Conservation (phyloP, 192 early-diverging fungal genomes). For the Bifiguratus adelaidae region DNA sequence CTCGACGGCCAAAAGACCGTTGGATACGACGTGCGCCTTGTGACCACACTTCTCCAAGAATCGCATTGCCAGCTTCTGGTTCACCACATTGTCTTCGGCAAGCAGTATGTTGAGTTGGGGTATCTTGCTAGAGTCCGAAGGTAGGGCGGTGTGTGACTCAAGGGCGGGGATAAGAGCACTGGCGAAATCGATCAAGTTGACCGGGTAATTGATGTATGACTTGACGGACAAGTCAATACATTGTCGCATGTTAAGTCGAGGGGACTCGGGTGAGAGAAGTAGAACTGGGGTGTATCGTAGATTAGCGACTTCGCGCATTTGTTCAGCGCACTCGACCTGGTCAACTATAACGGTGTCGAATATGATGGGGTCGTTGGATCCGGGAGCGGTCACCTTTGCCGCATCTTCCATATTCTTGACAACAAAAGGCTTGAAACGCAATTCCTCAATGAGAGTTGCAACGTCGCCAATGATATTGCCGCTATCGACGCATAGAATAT, state of each 20-base stretch:
- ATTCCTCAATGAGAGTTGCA: constrained; percentile 31
- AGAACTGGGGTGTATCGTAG: constrained; percentile 71
- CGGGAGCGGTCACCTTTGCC: constrained; percentile 18
- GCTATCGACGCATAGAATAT: constrained; percentile 56
- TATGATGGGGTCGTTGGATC: constrained; percentile 17
- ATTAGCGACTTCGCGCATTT: constrained; percentile 44
- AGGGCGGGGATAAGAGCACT: constrained; percentile 63
- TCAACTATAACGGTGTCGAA: constrained; percentile 66
- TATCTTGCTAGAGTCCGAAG: constrained; percentile 47
- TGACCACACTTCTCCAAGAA: constrained; percentile 69
- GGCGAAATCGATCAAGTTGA: constrained; percentile 46
- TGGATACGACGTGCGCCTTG: constrained; percentile 63
- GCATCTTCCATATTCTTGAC: constrained; percentile 37
- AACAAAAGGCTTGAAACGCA: constrained; percentile 30
- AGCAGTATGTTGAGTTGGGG: constrained; percentile 66
- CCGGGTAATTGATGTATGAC: constrained; percentile 58
- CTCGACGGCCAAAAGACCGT: constrained; percentile 74
- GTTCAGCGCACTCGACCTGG: constrained; percentile 41
- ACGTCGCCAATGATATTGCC: constrained; percentile 37
- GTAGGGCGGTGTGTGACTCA: constrained; percentile 49
- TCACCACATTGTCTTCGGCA: constrained; percentile 82
- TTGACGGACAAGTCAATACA: constrained; percentile 61
- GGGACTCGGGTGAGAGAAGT: constrained; percentile 40
- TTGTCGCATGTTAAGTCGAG: constrained; percentile 51
- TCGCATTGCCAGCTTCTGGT: constrained; percentile 71